Base-by-base conservation (phyloP, 2,329 filamentous ascomycete genomes). In the Diaporthe destruens region DNA sequence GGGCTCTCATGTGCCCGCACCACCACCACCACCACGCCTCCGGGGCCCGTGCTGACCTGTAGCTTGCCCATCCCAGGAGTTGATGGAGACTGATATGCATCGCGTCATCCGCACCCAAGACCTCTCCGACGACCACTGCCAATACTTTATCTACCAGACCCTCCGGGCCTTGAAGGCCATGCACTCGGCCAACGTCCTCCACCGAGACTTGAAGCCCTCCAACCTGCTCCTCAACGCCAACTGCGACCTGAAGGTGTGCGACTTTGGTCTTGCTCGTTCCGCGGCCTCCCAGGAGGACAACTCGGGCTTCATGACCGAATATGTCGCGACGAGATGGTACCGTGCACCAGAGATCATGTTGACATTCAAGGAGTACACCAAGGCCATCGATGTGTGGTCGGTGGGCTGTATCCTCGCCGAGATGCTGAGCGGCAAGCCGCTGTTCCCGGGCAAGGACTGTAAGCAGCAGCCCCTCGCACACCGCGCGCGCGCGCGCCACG, bases 231-330 rank as follows among this genome's bases (percentile, higher is more conserved):
- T 99, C 75, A 99, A 99, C 81, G 96, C 96, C 80, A 99, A 99
- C 85, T 99, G 96, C 84, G 96, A 99, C 85, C 88, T 99, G 77
- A 99, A 99, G 85, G 96, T 99, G 77, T 99, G 96, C 85, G 96
- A 99, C 83, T 99, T 99, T 80, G 96, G 96, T 80, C 90, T 99
- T 72, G 96, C 96, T 63, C 92, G 95, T 80, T 98, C 96, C 12
- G 96, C 96, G 16, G 96, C 96, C 11, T 98, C 96, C 12, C 97
- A 97, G 77, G 96, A 99, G 81, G 96, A 99, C 84, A 99, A 99
- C 85, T 98, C 96, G n/a, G 96, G 96, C 29, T 99, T 99, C 90
- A 99, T 99, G 96, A 99, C 96, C 20, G 96, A 99, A 97, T 99
- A 99, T 82, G 96, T 99, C 72, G 96, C 96, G 67, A 99, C 96